These are phyloP conservation scores for Penicillium sp. DNA, from an alignment of 2,329 filamentous ascomycete genomes.

Conservation along the genomic window DNA sequence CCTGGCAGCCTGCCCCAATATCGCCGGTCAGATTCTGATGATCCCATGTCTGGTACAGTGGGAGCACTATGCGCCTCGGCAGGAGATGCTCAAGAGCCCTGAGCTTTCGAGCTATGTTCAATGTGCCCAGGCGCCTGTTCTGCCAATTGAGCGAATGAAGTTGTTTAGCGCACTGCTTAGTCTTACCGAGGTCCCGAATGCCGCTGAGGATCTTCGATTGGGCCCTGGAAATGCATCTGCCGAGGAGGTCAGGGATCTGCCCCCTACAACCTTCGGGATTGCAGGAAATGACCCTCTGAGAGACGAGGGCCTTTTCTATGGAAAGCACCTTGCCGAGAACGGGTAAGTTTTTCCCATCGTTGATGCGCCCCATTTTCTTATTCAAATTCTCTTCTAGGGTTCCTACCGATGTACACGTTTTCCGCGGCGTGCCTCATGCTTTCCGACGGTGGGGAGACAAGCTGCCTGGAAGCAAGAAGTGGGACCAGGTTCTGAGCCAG, in stretches of 20 bases:
- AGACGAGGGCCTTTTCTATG: conserved; percentile 54
- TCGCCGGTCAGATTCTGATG: conserved; percentile 56
- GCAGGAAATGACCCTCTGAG: conserved; percentile 52
- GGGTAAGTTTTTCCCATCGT: conserved; percentile 36
- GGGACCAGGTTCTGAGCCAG: conserved; percentile 32
- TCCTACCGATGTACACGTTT: conserved; percentile 52
- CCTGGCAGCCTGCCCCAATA: conserved; percentile 24
- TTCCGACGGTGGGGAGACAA: conserved; percentile 41
- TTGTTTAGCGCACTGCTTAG: conserved; percentile 34
- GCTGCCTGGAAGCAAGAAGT: conserved; percentile 29
- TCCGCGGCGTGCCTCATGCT: conserved; percentile 57
- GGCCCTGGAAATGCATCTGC: conserved; percentile 42
- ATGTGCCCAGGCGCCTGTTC: conserved; percentile 53
- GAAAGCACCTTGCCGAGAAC: conserved; percentile 46
- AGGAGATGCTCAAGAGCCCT: conserved; percentile 40
- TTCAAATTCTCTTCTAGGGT: conserved; percentile 39
- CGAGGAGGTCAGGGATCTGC: conserved; percentile 42
- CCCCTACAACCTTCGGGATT: conserved; percentile 49
- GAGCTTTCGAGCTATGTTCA: conserved; percentile 49
- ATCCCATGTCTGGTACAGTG: conserved; percentile 50
- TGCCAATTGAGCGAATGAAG: conserved; percentile 44
- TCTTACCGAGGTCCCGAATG: conserved; percentile 21
- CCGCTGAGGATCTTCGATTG: conserved; percentile 36
- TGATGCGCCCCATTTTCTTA: not conserved
- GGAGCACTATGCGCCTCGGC: conserved; percentile 37